Evolutionary conservation across 2,329 filamentous ascomycete genomes (phyloP).

Genomic region (Pyrenochaeta sp.): DNA sequence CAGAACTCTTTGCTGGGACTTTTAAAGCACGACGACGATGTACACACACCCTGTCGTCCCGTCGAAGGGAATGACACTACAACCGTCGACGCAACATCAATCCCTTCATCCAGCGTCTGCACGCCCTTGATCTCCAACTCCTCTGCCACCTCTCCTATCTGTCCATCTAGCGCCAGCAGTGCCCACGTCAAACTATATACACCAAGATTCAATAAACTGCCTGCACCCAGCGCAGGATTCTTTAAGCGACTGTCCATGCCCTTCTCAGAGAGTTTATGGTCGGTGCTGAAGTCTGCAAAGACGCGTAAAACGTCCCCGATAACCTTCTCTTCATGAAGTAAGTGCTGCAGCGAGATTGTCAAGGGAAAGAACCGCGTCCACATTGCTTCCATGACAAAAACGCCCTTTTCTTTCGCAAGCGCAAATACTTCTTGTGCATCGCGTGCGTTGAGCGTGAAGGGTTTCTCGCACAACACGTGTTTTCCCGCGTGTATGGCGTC

Average conservation of each 20-base stretch:
- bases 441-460: conserved; percentile 79
- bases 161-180: conserved; percentile 77
- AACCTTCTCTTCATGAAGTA: conserved; percentile 59
- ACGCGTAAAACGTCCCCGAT: conserved; percentile 56
- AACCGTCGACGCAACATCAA: conserved; percentile 12
- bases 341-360: conserved; percentile 73
- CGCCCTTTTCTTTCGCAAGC: conserved; percentile 69
- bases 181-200: conserved; percentile 88
- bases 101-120: conserved; percentile 7
- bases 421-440: conserved; percentile 77
- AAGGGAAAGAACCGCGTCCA: conserved; percentile 88
- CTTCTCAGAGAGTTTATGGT: conserved; percentile 54
- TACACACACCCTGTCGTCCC: conserved; percentile 57
- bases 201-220: conserved; percentile 79
- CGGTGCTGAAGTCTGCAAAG: too few relatives aligned
- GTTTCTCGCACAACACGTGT: conserved; percentile 86
- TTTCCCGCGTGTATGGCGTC: conserved; percentile 80
- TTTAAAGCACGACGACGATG: conserved; percentile 49
- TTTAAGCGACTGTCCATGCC: conserved; percentile 68
- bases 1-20: conserved; percentile 47
- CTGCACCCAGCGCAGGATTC: conserved; percentile 79
- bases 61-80: conserved; percentile 11
- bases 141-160: conserved; percentile 54
- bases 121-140: conserved; percentile 1
- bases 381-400: conserved; percentile 62